Evolutionary conservation across 805 yeast species (phyloP), one percentile per base, ranked within the genome.

Genomic region (Zygosaccharomyces bisporus): DNA sequence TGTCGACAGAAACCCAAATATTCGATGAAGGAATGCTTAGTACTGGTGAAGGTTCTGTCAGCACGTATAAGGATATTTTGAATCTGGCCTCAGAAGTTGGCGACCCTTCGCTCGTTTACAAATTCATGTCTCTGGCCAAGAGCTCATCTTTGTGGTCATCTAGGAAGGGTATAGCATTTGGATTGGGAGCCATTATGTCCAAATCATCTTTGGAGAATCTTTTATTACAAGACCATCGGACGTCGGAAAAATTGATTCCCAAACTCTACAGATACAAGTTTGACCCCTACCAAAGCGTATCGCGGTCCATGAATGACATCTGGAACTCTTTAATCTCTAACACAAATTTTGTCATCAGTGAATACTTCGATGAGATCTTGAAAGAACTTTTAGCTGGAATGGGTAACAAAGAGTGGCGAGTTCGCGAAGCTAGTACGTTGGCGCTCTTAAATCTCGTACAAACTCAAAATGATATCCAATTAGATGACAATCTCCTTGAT

Each of bases 1-100:
- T 90, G 13, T 80, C 82, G 9, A 79, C 72, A 12, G 96, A 88
- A 0, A 89, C 97, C 0, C 79, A 88, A 58, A 67, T 91, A 9
- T 91, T 91, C 60, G 95, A 87, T 34, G 82, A 86, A 1, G 96
- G 95, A 30, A 73, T 79, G 4, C 66, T 91, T 54, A 83, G 76
- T 39, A 86, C 96, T 0, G 83, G 82, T 37, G 93, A 86, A 49
- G 89, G 91, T 1, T 85, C 95, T 0, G 80, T 91, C 3, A 85
- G 95, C 0, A 90, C 98, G 0, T 91, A 91, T 61, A 86, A 84
- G 56, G 99, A 91, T 64, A 86, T 91, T 23, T 71, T 91, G 54
- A 86, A 72, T 55, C 70, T 91, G 39, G 97, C 99, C 0, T 80
- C 93, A 1, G 99, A 91, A 59, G 95, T 89, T 7, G 98, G 98